Evolutionary conservation across 78 protist species (phyloP), one percentile per base, ranked within the genome.

Genomic region (Corallochytrium limacisporum): DNA sequence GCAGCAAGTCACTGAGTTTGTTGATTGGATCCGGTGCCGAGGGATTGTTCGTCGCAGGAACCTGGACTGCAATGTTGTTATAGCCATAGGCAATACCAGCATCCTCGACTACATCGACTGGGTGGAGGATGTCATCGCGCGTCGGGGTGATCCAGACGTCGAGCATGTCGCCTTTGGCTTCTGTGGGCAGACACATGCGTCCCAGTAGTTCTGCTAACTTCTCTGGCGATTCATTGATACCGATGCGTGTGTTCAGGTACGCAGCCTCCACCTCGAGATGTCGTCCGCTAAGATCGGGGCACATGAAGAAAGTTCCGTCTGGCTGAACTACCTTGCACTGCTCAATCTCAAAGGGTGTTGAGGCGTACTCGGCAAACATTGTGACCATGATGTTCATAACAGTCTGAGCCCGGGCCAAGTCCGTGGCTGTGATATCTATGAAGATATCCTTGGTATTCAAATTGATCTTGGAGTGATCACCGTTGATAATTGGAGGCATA

Each of bases 401-500:
- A 18, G 84, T 82, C 48, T 57, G 55, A 24, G 97, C 97, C 68
- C 92, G 92, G 39, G 92, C 87, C 49, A 42, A 57, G 60, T 95
- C 99, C 1, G 82, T 79, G 10, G 97, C 96, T 0, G 99, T 96
- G 84, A 91, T 81, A 63, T 97, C 99, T 65, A 97, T 90, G 57
- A 97, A 84, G 44, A 97, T 92, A 71, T 97, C 86, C 61, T 79
- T 73, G n/a, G 96, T 53, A 53, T 12, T 33, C 28, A 88, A 68
- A 16, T 62, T 62, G 62, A 88, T 88, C 68, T 93, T 91, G 44
- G 98, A 91, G 78, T 88, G 91, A 33, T 91, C 87, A 31, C 95
- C 84, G 78, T 97, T 97, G 82, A 97, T 96, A 55, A 97, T 93
- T 33, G 99, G 99, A 22, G 99, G 99, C 50, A 97, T 66, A 39